Base-by-base conservation (phyloP, 2,329 filamentous ascomycete species). In the Elsinoe australis region DNA sequence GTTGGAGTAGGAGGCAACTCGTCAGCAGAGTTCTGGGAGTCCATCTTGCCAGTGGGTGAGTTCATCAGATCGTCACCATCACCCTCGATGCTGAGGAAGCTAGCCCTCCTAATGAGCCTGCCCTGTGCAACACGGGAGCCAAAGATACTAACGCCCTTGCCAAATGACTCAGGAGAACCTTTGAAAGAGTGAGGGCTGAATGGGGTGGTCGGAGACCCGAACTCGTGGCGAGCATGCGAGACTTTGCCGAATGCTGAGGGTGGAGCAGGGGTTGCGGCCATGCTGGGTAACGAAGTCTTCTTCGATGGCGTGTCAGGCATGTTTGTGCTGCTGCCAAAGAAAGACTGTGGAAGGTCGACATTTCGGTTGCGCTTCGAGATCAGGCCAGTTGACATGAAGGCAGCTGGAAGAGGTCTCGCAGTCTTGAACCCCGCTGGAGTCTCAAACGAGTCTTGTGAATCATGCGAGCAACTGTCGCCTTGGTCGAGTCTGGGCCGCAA, bases 271-370 rank as follows among this genome's bases (percentile, higher is more conserved):
- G 74, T 68, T 28, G 68, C 67, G 36, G 73, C 70, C 41, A 65
- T 77, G 77, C 45, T 84, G 79, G 57, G 84, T 74, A 67, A 89
- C 79, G 50, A 83, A 69, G 84, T 82, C 61, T 92, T 88, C 71
- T 96, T 98, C 67, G 92, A 96, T 1, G 92, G 92, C 1, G 92
- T 98, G 61, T 96, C 92, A 1, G 92, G 90, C 73, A 94, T 89
- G 22, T 78, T 70, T 61, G 83, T 80, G 65, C 74, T 75, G 21
- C 68, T 68, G 18, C 70, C 71, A 29, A 70, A 65, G 47, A 64
- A 66, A 55, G 69, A 67, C 60, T 71, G 67, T 54, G 64, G 76
- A 45, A 87, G 77, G 56, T 95, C 87, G 0, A 82, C 78, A 62
- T 71, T 69, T 50, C 86, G 82, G 60, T 92, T 94, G 65, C 94